A percentile compares a stretch with the other conserved stretches of the same genome.
Conservation (phyloP, 768 basidiomycete species). For the Suillus paluster region DNA sequence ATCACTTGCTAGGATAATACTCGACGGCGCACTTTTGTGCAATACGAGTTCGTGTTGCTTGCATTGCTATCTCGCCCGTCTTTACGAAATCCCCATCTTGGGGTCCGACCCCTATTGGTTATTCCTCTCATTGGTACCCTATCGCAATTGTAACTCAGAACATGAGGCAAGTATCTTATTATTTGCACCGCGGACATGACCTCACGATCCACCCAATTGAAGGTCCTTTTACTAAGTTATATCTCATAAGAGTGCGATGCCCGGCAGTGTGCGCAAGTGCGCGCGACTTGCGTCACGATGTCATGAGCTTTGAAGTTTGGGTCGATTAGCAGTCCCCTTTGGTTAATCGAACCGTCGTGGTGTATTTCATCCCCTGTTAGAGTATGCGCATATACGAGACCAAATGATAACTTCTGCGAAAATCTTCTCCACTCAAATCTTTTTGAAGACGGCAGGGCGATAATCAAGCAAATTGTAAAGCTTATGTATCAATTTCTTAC, state of each 20-base stretch:
- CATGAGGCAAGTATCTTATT: background rate
- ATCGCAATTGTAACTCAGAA: background rate
- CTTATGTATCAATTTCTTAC: too few relatives aligned
- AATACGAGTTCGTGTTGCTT: background rate
- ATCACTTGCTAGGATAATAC: background rate
- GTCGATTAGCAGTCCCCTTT: background rate
- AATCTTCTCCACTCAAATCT: background rate
- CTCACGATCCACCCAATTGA: background rate
- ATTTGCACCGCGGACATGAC: background rate
- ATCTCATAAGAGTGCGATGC: too few relatives aligned
- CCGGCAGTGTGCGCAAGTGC: background rate
- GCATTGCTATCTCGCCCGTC: background rate
- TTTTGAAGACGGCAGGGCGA: background rate
- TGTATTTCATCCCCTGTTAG: background rate
- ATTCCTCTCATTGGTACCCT: background rate
- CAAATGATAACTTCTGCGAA: background rate
- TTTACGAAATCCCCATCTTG: background rate
- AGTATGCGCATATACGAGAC: background rate
- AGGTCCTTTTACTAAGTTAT: background rate
- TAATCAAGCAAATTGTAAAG: too few relatives aligned
- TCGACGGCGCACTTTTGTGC: background rate
- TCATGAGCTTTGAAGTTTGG: background rate
- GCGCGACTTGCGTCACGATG: background rate
- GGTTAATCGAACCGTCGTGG: background rate
- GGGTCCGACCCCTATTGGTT: background rate